These are phyloP conservation scores for Magnolia changhungtana DNA, from an alignment of 164 flowering plant species.

Conservation along the genomic window DNA sequence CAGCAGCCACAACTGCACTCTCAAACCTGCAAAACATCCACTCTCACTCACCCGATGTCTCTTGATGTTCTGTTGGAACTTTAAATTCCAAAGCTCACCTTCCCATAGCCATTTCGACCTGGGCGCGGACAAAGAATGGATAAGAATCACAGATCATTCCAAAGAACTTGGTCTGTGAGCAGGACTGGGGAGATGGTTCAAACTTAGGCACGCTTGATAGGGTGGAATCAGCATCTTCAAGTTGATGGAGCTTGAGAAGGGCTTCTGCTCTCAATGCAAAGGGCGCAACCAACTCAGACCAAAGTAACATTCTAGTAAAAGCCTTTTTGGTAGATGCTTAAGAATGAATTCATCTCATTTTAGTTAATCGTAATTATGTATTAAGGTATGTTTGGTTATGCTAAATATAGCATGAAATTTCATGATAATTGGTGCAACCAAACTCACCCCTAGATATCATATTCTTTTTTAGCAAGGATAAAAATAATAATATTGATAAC, in stretches of 20 bases:
- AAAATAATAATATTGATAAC: no score
- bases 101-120: conserved; percentile 69
- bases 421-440: no score
- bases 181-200: conserved; percentile 33
- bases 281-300: conserved; percentile 41
- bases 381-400: no score
- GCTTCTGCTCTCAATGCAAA: conserved; percentile 78
- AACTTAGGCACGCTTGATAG: conserved; percentile 38
- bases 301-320: neutral
- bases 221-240: conserved; percentile 56
- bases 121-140: conserved; percentile 46
- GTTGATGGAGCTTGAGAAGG: conserved; percentile 70
- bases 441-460: no score
- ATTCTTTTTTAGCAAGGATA: conserved; percentile 8
- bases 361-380: no score
- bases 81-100: conserved; percentile 53
- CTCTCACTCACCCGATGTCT: conserved; percentile 31
- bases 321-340: no score
- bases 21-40: conserved; percentile 77
- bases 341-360: no score
- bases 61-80: conserved; percentile 13
- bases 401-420: no score
- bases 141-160: conserved; percentile 68
- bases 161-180: conserved; percentile 42
- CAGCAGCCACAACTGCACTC: conserved; percentile 58